Evolutionary conservation across 371 early-diverging fungal species (phyloP), one percentile per base, ranked within the genome.

Genomic region (Coemansia sp.): DNA sequence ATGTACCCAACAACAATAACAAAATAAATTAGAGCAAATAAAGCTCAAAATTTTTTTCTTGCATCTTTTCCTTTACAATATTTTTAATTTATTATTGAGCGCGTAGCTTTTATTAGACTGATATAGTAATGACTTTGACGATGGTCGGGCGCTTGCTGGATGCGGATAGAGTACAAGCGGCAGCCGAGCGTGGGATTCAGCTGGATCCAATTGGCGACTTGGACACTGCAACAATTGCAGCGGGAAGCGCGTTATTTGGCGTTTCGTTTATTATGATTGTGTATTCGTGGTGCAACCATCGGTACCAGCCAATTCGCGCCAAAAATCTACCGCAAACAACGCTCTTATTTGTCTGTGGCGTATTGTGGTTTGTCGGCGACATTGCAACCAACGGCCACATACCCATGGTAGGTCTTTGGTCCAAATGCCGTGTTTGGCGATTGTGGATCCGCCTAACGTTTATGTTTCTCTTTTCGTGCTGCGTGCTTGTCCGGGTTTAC

Each of bases 341-440:
- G 39, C 52, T 62, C 0, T 61, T 75, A 34, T 66, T 67, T 27
- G 26, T 67, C 2, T 50, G 67, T 21, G 76, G 76, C 6, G 61
- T 70, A 6, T 57, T 75, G 27, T 75, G 76, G 76, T 75, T 75
- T 34, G 29, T 67, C 5, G 76, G 76, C 16, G 48, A 75, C 51
- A 21, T 75, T 34, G 64, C 54, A 7, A 18, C 67, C 8, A 75
- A 75, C 61, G 71, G 71, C 0, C 76, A 61, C 21, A 67, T 75
- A 16, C 18, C 14, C 13, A 58, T 61, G 5, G 60, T 27, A 1
- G 76, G 71, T 3, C 48, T 4, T 2, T 75, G 67, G 64, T 39
- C 64, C 11, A 24, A 67, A 14, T 75, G 76, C 52, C 67, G 67
- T 24, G 16, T 75, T 45, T 75, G 76, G 76, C 34, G 52, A 34